Base-by-base conservation (phyloP, 164 flowering plant genomes). In the Nelumbo lutea region DNA sequence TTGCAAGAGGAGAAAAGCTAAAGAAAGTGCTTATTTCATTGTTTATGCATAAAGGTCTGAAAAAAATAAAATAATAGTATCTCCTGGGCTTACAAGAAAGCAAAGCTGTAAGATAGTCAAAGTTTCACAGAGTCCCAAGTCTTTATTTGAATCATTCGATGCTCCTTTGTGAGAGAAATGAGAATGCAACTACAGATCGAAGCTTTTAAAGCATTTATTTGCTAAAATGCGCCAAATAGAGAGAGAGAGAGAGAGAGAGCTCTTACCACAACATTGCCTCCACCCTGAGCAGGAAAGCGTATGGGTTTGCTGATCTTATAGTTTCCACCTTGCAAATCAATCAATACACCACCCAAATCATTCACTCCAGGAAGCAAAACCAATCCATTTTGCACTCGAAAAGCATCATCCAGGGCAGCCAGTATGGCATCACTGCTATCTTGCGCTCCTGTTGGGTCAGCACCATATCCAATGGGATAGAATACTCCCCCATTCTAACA, bases 391-490 rank as follows among this genome's bases (percentile, higher is more conserved):
- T 14, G 38, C 50, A 62, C 50, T 62, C 15, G 47, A 62, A 62
- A 62, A 0, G 50, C 65, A 62, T 62, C 65, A 10, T 44, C 9
- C 50, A 62, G 14, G 14, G 65, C 65, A 3, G 5, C 39, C 50
- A 62, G 4, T 4, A 62, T 45, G 48, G 50, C 65, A 1, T 62
- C 65, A 62, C 48, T 62, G n/a, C 65, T 62, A 5, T 62, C 65
- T 44, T 62, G 44, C 50, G 1, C 65, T 39, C 65, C 50, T 43
- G 38, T 62, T 44, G 65, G 65, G 50, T 62, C 65, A 3, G 65
- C 65, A 11, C 65, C 65, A 62, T 62, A 62, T 39, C 50, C 65
- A 43, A 62, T 62, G 5, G 65, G 50, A 45, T 62, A 43, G 65
- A 62, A 62, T 1, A 62, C 65, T 15, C 65, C 43, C 50, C 50